These are phyloP conservation scores for Apiotrichum siamense DNA, from an alignment of 1,284 basidiomycete species.

Conservation along the genomic window DNA sequence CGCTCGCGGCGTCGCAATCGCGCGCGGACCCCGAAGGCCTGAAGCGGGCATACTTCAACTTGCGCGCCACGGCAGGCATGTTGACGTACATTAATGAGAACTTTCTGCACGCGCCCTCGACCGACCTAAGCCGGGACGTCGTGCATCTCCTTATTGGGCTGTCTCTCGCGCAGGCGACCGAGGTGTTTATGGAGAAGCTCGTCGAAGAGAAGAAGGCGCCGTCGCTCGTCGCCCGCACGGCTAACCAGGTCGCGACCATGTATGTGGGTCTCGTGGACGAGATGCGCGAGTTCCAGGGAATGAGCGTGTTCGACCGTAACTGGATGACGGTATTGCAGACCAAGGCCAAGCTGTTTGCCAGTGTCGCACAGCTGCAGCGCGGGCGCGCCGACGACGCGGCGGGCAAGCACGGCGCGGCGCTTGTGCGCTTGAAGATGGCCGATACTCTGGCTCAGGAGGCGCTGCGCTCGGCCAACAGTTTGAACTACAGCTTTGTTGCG, in stretches of 20 bases:
- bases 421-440: constrained; percentile 73
- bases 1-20: constrained; percentile 74
- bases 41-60: constrained; percentile 89
- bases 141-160: constrained; percentile 83
- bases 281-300: constrained; percentile 90
- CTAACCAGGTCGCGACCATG: constrained; percentile 71
- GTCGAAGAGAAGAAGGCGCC: constrained; percentile 80
- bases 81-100: constrained; percentile 99
- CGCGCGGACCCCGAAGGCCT: constrained; percentile 70
- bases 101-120: constrained; percentile 97
- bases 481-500: constrained; percentile 66
- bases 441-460: constrained; percentile 83
- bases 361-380: constrained; percentile 81
- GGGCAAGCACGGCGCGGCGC: constrained; percentile 76
- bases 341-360: constrained; percentile 84
- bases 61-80: constrained; percentile 91
- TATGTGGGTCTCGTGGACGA: constrained; percentile 78
- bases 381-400: constrained; percentile 69
- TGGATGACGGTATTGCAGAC: constrained; percentile 69
- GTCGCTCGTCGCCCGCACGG: constrained; percentile 76
- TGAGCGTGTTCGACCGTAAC: constrained; percentile 90
- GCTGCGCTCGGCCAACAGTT: constrained; percentile 60
- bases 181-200: constrained; percentile 94
- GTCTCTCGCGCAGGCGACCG: constrained; percentile 87
- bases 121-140: constrained; percentile 88